Percentiles rank a stretch among this genome's conserved stretches.
These are phyloP conservation scores for Trichoderma polysporum DNA, from an alignment of 2,329 filamentous ascomycete genomes.

Conservation along the genomic window DNA sequence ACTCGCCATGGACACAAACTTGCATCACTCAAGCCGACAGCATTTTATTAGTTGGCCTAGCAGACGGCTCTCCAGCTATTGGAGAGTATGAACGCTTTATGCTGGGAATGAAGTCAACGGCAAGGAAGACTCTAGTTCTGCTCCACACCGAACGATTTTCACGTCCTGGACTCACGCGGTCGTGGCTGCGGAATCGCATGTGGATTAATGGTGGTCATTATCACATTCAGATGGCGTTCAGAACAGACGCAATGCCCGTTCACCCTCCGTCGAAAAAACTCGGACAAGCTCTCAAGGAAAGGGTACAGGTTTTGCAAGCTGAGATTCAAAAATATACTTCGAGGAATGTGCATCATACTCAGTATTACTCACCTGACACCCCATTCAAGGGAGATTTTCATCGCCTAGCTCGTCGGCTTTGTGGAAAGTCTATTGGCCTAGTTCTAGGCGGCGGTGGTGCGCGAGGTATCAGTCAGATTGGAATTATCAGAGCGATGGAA, in stretches of 20 bases:
- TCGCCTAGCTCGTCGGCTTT: slow-evolving; percentile 81
- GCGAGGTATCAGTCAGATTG: slow-evolving; percentile 86
- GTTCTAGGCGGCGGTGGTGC: slow-evolving; percentile 94
- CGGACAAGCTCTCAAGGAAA: slow-evolving; percentile 82
- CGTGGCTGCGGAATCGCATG: slow-evolving; percentile 87
- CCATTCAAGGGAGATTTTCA: slow-evolving; percentile 97
- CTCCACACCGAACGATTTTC: slow-evolving; percentile 89
- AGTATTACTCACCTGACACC: slow-evolving; percentile 86
- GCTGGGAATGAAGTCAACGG: slow-evolving; percentile 95
- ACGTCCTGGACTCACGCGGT: slow-evolving; percentile 75
- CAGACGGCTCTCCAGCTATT: slow-evolving; percentile 84
- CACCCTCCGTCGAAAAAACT: slow-evolving; percentile 75
- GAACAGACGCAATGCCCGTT: slow-evolving; percentile 71
- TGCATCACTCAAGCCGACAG: slow-evolving; percentile 97
- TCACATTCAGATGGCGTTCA: slow-evolving; percentile 93
- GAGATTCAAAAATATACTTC: slow-evolving; percentile 99
- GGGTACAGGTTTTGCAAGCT: slow-evolving; percentile 91
- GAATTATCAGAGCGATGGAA: slow-evolving; percentile 91
- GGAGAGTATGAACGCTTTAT: slow-evolving; percentile 97
- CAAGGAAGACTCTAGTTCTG: slow-evolving; percentile 86
- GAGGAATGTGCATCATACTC: slow-evolving; percentile 81
- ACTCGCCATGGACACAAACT: slow-evolving; percentile 96
- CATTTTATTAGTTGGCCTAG: slow-evolving; percentile 87
- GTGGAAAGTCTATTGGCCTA: slow-evolving; percentile 90
- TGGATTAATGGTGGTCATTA: slow-evolving; percentile 99